Evolutionary conservation across 208 protist species (phyloP), one percentile per base, ranked within the genome.

Genomic region (Herpetomonas tarakana): DNA sequence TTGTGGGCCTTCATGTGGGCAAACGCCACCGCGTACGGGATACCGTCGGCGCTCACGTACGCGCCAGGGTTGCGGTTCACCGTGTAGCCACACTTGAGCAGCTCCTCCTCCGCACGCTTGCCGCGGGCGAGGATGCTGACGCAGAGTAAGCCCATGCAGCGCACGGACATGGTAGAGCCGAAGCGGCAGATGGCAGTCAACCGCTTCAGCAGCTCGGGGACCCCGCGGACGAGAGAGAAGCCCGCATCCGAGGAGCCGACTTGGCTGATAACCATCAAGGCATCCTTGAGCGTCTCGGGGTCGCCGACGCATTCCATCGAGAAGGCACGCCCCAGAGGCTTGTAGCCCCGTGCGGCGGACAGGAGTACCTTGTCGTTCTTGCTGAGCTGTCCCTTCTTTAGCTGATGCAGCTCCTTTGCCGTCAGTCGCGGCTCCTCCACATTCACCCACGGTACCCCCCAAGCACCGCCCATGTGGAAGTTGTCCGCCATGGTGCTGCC

Each of bases 1-100:
- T 78, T 82, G 29, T 72, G 74, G 52, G 76, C 67, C 41, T 81
- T 75, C 41, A 78, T 62, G 68, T 92, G 76, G 0, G 85, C 82
- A 63, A 91, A 88, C 31, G 82, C 70, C 18, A 96, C 89, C 26
- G 86, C 75, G 58, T 93, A 96, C n/a, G 86, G 84, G 16, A 92
- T 76, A 28, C 89, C 89, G 24, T 86, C 81, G 7, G 71, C 76
- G 52, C 89, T 92, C n/a, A 81, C 79, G 75, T 96, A 96, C 52
- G 86, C 89, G 57, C 83, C 88, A 21, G 74, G 68, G 64, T 87
- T 88, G 52, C 76, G 57, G 22, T 88, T 27, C 2, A 93, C 76
- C 28, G 62, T 58, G 70, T 81, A 79, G 16, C 78, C 80, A 28
- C 67, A 61, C 35, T 65, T 65, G 27, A 47, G 24, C 31, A 93